Evolutionary conservation across 768 basidiomycete species (phyloP).

Genomic region (Tulasnella sp.): DNA sequence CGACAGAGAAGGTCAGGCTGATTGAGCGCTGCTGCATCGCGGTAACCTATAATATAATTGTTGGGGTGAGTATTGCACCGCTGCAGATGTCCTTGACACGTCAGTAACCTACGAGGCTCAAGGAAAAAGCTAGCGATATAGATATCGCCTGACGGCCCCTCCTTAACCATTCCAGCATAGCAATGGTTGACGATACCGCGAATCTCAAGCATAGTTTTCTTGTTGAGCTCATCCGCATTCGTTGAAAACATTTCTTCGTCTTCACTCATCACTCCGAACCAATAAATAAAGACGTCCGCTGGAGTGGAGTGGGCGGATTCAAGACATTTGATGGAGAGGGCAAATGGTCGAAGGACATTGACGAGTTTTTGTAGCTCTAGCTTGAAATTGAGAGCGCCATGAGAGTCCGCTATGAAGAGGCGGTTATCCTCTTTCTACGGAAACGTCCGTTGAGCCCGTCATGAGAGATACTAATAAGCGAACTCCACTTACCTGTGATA

Average conservation of each 20-base stretch:
- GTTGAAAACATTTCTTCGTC: conserved; percentile 24
- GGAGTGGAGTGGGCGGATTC: conserved; percentile 29
- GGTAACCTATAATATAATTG: conserved; percentile 3
- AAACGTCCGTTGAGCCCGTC: no score
- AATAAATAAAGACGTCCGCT: conserved; percentile 33
- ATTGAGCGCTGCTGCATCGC: conserved; percentile 27
- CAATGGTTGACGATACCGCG: conserved; percentile 29
- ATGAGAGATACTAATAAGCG: no score
- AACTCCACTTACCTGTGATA: neutral
- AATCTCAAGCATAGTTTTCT: conserved; percentile 23
- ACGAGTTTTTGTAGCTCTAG: neutral
- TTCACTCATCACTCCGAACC: conserved; percentile 30
- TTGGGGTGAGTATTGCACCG: conserved; percentile 22
- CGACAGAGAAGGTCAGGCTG: conserved; percentile 29
- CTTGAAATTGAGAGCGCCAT: neutral
- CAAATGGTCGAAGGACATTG: conserved; percentile 25
- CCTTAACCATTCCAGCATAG: conserved; percentile 30
- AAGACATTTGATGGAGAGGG: conserved; percentile 30
- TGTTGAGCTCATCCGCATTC: no score
- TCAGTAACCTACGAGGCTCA: conserved; percentile 29
- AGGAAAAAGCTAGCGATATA: conserved; percentile 33
- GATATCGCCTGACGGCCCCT: conserved; percentile 28
- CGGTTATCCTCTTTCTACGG: no score
- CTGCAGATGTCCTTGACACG: neutral
- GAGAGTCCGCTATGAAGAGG: no score